Evolutionary conservation across 2,329 filamentous ascomycete genomes (phyloP).

Genomic region (Sordariomycetes sp.): DNA sequence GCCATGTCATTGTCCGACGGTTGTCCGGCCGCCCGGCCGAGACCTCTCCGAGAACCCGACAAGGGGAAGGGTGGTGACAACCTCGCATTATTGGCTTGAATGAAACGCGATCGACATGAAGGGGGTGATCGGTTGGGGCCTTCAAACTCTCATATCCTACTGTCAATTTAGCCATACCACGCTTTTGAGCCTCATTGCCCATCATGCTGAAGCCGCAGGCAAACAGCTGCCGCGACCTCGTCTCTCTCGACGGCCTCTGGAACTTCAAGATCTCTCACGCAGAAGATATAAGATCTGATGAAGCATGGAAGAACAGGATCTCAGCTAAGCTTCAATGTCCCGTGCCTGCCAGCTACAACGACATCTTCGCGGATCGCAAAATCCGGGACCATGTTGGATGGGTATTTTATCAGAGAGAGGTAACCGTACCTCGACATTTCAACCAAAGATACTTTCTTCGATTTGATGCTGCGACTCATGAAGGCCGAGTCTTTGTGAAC

Average conservation of each 20-base stretch:
- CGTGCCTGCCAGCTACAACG: constrained; percentile 15
- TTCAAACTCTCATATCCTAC: too few species aligned
- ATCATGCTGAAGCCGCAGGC: too few species aligned
- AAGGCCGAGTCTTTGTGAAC: constrained; percentile 39
- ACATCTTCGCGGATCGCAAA: constrained; percentile 10
- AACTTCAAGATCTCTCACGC: constrained; percentile 10
- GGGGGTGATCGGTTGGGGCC: too few species aligned
- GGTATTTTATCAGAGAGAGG: constrained; percentile 18
- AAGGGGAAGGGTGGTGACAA: too few species aligned
- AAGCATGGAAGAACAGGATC: constrained; percentile 2
- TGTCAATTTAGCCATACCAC: too few species aligned
- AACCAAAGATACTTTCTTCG: constrained; percentile 27
- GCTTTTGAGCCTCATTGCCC: too few species aligned
- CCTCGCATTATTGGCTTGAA: too few species aligned
- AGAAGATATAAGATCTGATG: constrained; percentile 11
- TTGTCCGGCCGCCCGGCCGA: too few species aligned
- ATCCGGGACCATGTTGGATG: constrained; percentile 20
- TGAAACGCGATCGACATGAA: too few species aligned
- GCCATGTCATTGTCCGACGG: too few species aligned
- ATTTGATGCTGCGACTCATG: constrained; percentile 49
- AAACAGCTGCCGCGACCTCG: too few species aligned
- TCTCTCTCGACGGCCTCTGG: constrained; percentile 14
- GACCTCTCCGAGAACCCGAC: too few species aligned
- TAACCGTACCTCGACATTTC: constrained; percentile 13
- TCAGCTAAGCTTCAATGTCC: constrained; percentile 12